phyloP scores from a whole-genome alignment of 148 eudicot genomes.

The Cornus suecica region DNA sequence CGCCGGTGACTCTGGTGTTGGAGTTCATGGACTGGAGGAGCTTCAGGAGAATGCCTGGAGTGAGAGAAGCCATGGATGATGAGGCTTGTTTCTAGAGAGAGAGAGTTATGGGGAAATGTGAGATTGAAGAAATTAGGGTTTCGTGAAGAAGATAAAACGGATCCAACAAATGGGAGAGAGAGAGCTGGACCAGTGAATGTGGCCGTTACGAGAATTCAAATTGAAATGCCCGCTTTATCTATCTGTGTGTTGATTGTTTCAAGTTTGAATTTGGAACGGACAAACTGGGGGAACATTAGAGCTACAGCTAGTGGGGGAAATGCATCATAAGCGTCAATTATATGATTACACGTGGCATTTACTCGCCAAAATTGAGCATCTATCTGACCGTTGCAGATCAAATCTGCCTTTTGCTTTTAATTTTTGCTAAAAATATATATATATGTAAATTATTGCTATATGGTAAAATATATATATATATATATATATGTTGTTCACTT shows the following conservation, averaged over 20 bases:
- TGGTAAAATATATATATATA: no score
- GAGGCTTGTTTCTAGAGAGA: not conserved
- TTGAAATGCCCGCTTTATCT: constrained; percentile 30
- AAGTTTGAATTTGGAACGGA: constrained; percentile 28
- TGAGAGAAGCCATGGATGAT: constrained; percentile 73
- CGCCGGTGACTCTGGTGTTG: constrained; percentile 65
- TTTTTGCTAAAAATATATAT: no score
- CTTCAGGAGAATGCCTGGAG: constrained; percentile 83
- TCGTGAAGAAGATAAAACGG: not conserved
- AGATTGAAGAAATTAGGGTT: not conserved
- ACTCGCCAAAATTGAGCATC: no score
- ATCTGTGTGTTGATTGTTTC: not conserved
- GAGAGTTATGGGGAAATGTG: not conserved
- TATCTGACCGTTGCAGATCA: no score
- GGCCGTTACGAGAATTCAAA: constrained; percentile 27
- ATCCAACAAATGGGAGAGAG: constrained; percentile 1
- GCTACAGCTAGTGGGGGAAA: no score
- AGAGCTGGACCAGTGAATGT: constrained; percentile 3
- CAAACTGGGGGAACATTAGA: not conserved
- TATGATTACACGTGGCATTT: no score
- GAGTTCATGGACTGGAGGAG: constrained; percentile 87
- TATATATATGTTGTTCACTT: no score
- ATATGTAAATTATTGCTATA: no score
- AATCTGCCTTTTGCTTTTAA: no score
- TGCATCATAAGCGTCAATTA: no score